Base-by-base conservation (phyloP, 352 stramenopile genomes). In the Phytophthora capsici region DNA sequence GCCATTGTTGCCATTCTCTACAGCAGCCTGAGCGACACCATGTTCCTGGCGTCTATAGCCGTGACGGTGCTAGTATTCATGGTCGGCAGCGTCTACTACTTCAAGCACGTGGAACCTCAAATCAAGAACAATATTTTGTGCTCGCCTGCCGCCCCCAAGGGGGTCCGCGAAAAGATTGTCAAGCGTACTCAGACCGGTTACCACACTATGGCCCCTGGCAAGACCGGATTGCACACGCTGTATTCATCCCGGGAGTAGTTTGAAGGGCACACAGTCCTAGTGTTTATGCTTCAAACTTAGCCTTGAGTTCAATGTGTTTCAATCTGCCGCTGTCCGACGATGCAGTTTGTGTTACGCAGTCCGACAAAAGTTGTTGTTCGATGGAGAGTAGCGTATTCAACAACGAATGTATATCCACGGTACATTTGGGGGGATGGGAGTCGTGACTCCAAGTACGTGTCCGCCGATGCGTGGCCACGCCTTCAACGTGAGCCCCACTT, bases 31-130 rank as follows among this genome's bases (percentile, higher is more conserved):
- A 78, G 65, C 19, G 61, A 77, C 67, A 78, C 47, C 43, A 77
- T 88, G 36, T 91, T 91, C 55, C 40, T 84, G n/a, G 80, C 78
- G 8, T 87, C 82, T 16, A 75, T 91, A 54, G 52, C 85, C 19
- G 75, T 76, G 32, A 75, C 78, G 1, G 44, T 77, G 36, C 37
- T 84, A 26, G 80, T 84, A 37, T 89, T 89, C 44, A 61, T 56
- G 45, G 25, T 80, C 16, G 82, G 76, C n/a, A 71, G 60, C 6
- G 47, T 76, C 17, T 89, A 86, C 60, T 86, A 74, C 53, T 68
- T 77, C 51, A 65, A 66, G 48, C 45, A 61, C 23, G 71, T 80
- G n/a, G 41, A 62, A 22, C 68, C 71, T 9, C 70, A 69, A 10
- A 59, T 78, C 19, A 56, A 57, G n/a, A 49, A 46, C 28, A 71